Base-by-base conservation (phyloP, 805 yeast genomes). In the Lipomyces yamadae region DNA sequence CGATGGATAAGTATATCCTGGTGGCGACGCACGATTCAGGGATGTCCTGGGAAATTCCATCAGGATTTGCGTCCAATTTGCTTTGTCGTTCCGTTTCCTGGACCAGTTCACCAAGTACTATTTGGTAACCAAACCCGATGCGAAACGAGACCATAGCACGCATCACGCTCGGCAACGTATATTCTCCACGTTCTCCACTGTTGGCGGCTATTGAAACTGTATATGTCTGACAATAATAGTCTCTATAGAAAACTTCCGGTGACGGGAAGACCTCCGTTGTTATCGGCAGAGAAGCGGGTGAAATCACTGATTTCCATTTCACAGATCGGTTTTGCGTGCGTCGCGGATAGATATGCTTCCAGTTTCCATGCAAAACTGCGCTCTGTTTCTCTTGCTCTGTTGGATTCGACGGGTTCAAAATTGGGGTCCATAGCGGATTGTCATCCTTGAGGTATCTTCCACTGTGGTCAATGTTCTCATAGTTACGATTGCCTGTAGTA, bases 261-360 rank as follows among this genome's bases (percentile, higher is more conserved):
- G 88, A 77, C 0, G 98, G 98, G 73, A 93, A 93, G 8, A 88
- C 82, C 1, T 89, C 85, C 0, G 96, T 87, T 1, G 92, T 87
- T 0, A 91, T 80, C 0, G 99, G 99, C 33, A 95, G 80, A 5
- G 96, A 89, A 0, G 98, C 98, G 0, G 99, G 99, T 0, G 97
- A 86, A 13, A 92, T 88, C 62, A 96, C 82, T 0, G 98, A 93
- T 62, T 91, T 85, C 99, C 99, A 95, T 74, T 93, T 93, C 60
- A 93, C 88, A 15, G 88, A 59, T 34, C 68, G 30, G 45, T 66
- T 66, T 1, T 80, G 72, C 85, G 85, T 62, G 90, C 81, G 62
- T 84, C 88, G 83, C 0, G 98, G 97, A 72, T 91, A 91, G 0
- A 92, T 96, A 77, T 90, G 92, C 64, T 88, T 88, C 99, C 99